Percentiles rank a stretch among this genome's conserved stretches.
phyloP scores from a whole-genome alignment of 73 alveolate genomes.

The Tetrahymena thermophila region DNA sequence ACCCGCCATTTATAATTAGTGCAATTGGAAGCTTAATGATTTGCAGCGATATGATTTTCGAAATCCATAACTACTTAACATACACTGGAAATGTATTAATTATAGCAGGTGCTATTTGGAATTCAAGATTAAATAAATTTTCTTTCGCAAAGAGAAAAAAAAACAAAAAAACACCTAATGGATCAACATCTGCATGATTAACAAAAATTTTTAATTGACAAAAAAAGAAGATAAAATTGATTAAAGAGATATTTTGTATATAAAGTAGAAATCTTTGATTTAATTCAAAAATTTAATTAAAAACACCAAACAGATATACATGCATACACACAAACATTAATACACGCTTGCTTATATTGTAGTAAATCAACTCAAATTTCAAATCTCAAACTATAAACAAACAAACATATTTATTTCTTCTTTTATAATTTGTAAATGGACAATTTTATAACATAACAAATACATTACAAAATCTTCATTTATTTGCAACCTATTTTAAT shows the following conservation, averaged over 20 bases:
- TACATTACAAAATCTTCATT: not conserved
- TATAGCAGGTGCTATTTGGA: conserved; percentile 66
- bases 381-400: too few relatives aligned
- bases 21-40: conserved; percentile 39
- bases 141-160: conserved; percentile 4
- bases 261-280: too few relatives aligned
- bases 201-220: not conserved
- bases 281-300: too few relatives aligned
- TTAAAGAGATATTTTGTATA: not conserved
- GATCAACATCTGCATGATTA: not conserved
- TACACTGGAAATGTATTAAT: conserved; percentile 59
- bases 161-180: not conserved
- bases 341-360: too few relatives aligned
- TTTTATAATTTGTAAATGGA: not conserved
- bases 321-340: too few relatives aligned
- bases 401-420: not conserved
- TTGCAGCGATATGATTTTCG: conserved; percentile 51
- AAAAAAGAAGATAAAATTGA: not conserved
- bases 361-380: too few relatives aligned
- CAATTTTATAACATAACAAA: not conserved
- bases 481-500: too few relatives aligned
- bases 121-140: conserved; percentile 57
- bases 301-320: too few relatives aligned
- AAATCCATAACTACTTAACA: conserved; percentile 20
- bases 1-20: conserved; percentile 59